Evolutionary conservation across 2,329 filamentous ascomycete genomes (phyloP), one percentile per base, ranked within the genome.

Genomic region (Pyricularia sp.): DNA sequence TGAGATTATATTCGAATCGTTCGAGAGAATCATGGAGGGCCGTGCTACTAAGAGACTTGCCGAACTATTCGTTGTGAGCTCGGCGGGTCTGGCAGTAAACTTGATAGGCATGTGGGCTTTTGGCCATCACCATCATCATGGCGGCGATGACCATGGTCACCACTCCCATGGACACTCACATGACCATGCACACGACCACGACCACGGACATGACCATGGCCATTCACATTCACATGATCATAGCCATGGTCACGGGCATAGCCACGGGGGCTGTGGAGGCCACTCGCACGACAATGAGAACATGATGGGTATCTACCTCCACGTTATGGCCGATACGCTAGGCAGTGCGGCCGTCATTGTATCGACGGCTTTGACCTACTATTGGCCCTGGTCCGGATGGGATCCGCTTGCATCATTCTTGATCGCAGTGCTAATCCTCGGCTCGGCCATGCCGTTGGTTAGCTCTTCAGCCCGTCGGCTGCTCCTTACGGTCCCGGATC

Each of bases 251-350:
- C 75, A 77, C 73, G 30, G 71, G 28, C 72, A 80, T 76, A 69
- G 72, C 20, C 77, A 77, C 71, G 42, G 42, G 42, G 42, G 42
- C 20, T 55, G 42, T 55, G 42, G 42, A 55, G 75, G 75, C 25
- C 84, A 88, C 73, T 80, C 81, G n/a, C 91, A 94, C 75, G 91
- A 93, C 71, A 97, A 97, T 77, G 95, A 99, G 75, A 99, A 99
- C 76, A 97, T 99, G 94, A 81, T 95, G 74, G 95, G 95, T 14
- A 98, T 99, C 72, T 99, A 97, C 79, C 83, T 99, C 25, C 95
- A 99, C 76, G 92, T 99, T 67, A 84, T 98, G 31, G 95, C 95
- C 6, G 95, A 99, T 77, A 97, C 95, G 0, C 88, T 98, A 33
- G 95, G 95, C 30, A 97, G 94, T 68, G 91, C 94, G 1, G 95